Evolutionary conservation across 2,329 filamentous ascomycete species (phyloP).

Genomic region (Nemania bipapillata): DNA sequence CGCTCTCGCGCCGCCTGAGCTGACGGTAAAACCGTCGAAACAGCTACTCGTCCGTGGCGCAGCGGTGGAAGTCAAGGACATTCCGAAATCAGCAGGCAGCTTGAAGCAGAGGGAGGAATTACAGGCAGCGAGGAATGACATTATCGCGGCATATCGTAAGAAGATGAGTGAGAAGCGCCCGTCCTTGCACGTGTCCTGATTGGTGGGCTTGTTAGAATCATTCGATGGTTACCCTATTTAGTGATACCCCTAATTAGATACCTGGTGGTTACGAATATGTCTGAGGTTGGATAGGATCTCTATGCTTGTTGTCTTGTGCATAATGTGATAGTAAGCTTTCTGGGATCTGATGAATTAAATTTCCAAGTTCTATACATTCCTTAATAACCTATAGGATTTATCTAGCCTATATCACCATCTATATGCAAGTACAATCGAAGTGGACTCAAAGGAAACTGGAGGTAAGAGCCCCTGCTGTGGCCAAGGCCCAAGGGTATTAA

Average conservation of each 20-base stretch:
- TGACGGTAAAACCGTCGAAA: slow-evolving; percentile 71
- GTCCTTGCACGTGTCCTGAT: slow-evolving; percentile 39
- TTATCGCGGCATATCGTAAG: slow-evolving; percentile 78
- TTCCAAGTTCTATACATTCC: neutral
- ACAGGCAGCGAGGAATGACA: slow-evolving; percentile 72
- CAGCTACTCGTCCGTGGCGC: slow-evolving; percentile 74
- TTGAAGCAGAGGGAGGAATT: slow-evolving; percentile 78
- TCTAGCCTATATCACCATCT: too few relatives aligned
- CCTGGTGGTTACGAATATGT: neutral
- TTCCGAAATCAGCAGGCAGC: slow-evolving; percentile 76
- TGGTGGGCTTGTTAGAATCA: neutral
- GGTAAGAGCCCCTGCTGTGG: too few relatives aligned
- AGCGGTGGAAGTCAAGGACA: slow-evolving; percentile 72
- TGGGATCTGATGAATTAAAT: neutral
- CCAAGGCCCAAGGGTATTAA: too few relatives aligned
- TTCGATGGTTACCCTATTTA: neutral
- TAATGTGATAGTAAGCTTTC: neutral
- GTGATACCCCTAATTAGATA: slow-evolving; percentile 33
- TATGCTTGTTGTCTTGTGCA: neutral
- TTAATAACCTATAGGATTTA: neutral
- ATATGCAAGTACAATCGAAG: too few relatives aligned
- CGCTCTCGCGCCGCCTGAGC: slow-evolving; percentile 78
- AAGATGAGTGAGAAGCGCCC: slow-evolving; percentile 68
- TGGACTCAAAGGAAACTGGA: too few relatives aligned
- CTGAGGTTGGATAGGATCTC: neutral